These are phyloP conservation scores for Penicillium malachiteum DNA, from an alignment of 495 filamentous ascomycete species.

Conservation along the genomic window DNA sequence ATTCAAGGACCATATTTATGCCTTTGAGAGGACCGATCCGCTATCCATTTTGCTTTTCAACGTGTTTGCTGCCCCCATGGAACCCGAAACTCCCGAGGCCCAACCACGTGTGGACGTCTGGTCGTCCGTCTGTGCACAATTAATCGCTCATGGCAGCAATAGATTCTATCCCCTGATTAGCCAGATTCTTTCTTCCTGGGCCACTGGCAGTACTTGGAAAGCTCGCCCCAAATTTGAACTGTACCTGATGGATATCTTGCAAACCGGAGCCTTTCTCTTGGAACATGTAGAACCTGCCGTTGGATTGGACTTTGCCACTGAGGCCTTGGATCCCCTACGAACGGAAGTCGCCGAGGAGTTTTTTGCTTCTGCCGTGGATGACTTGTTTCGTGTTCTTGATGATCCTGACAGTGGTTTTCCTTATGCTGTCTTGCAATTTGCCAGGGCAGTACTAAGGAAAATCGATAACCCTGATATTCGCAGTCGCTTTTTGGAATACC, in stretches of 20 bases:
- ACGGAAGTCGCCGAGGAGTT: conserved; percentile 85
- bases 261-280: conserved; percentile 87
- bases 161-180: conserved; percentile 42
- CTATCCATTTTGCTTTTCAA: conserved; percentile 83
- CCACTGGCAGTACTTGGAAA: conserved; percentile 83
- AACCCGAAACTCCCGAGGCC: conserved; percentile 77
- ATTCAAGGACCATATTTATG: conserved; percentile 48
- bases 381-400: conserved; percentile 83
- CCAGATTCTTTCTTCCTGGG: conserved; percentile 73
- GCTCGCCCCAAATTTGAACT: conserved; percentile 85
- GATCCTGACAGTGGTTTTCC: conserved; percentile 77
- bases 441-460: conserved; percentile 76
- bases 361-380: conserved; percentile 76
- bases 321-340: conserved; percentile 64
- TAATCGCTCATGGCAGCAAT: conserved; percentile 50
- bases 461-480: conserved; percentile 68
- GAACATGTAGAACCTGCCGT: conserved; percentile 66
- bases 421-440: conserved; percentile 75
- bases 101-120: conserved; percentile 78
- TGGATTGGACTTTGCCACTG: conserved; percentile 36
- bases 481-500: conserved; percentile 69
- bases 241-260: conserved; percentile 88
- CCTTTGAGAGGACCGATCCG: conserved; percentile 85
- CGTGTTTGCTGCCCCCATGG: conserved; percentile 68
- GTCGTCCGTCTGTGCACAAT: conserved; percentile 81